These are phyloP conservation scores for Bipolaris cookei DNA, from an alignment of 2,329 filamentous ascomycete genomes.

Conservation along the genomic window DNA sequence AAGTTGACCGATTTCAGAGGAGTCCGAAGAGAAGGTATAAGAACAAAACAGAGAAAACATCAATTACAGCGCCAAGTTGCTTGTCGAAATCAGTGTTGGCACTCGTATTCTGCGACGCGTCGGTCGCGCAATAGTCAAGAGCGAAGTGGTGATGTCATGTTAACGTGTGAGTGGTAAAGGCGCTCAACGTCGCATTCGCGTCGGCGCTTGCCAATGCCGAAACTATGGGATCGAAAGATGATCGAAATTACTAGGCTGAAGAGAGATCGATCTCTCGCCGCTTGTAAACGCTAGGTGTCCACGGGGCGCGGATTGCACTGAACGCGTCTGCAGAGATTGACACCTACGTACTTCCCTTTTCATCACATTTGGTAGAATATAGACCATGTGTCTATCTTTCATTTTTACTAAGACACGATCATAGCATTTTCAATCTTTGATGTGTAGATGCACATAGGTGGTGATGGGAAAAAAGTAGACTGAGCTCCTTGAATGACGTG, in stretches of 20 bases:
- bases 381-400: background rate
- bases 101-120: constrained; percentile 21
- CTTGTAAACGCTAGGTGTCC: constrained; percentile 16
- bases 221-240: constrained; percentile 17
- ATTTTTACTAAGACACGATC: background rate
- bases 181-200: constrained; percentile 13
- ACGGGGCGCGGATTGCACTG: constrained; percentile 13
- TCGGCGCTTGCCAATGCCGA: constrained; percentile 25
- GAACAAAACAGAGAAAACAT: background rate
- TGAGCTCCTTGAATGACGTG: background rate
- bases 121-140: background rate
- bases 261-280: constrained; percentile 6
- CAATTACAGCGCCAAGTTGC: constrained; percentile 4
- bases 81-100: constrained; percentile 10
- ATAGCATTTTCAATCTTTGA: background rate
- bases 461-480: background rate
- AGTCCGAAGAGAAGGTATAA: constrained; percentile 5
- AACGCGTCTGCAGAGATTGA: background rate
- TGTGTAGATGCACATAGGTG: background rate
- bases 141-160: constrained; percentile 33
- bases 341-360: background rate
- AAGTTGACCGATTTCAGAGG: constrained; percentile 3
- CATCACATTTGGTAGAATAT: background rate
- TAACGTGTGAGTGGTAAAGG: constrained; percentile 8
- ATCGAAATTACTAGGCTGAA: constrained; percentile 20